Conservation (phyloP, 192 early-diverging fungal genomes). For the Backusella sp. region DNA sequence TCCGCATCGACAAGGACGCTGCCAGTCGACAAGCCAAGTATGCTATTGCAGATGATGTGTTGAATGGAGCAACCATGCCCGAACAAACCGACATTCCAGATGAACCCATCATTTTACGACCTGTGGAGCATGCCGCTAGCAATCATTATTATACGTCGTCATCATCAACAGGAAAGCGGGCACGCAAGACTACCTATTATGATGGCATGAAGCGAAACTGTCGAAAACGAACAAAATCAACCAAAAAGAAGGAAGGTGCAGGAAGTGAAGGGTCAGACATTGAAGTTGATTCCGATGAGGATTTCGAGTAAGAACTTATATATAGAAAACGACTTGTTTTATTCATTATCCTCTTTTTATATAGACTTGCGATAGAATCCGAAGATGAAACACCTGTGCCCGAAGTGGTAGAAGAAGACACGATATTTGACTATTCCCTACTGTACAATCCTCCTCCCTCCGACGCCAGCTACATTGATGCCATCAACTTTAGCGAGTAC, state of each 20-base stretch:
- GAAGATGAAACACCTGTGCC: neutral
- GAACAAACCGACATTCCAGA: constrained; percentile 29
- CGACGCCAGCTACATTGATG: constrained; percentile 29
- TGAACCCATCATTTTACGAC: constrained; percentile 31
- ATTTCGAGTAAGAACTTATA: constrained; percentile 7
- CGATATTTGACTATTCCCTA: constrained; percentile 33
- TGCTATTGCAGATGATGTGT: constrained; percentile 37
- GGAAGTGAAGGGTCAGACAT: constrained; percentile 19
- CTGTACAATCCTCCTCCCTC: constrained; percentile 26
- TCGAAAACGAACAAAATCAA: neutral
- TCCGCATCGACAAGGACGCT: constrained; percentile 40
- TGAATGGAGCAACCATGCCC: constrained; percentile 27
- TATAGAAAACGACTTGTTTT: neutral
- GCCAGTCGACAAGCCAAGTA: constrained; percentile 34
- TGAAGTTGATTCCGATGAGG: constrained; percentile 30
- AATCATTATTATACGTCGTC: neutral
- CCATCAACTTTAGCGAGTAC: constrained; percentile 36
- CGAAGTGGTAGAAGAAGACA: constrained; percentile 29
- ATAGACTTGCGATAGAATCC: neutral
- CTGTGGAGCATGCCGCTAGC: constrained; percentile 2
- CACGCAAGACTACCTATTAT: neutral
- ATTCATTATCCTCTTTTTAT: neutral
- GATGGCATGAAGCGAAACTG: neutral
- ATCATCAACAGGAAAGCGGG: neutral
- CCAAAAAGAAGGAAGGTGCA: constrained; percentile 14